Evolutionary conservation across 495 filamentous ascomycete genomes (phyloP), one percentile per base, ranked within the genome.

Genomic region (Talaromyces proteolyticus): DNA sequence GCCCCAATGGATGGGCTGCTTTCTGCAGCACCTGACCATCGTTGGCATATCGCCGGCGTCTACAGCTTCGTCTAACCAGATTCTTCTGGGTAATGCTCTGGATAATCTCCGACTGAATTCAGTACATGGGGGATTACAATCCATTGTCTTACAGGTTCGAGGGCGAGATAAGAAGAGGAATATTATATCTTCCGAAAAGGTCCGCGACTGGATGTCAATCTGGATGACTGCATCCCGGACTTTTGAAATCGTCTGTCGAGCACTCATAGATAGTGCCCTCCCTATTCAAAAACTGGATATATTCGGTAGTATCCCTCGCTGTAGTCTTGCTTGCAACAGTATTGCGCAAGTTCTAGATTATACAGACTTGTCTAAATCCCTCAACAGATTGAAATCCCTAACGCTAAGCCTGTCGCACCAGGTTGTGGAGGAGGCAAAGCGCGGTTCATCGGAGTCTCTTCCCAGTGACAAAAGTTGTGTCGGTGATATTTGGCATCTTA

Each of bases 381-480:
- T 46, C 16, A 17, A 6, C 10, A 46, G 26, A 6, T 34, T 46
- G 43, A 46, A 23, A 12, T 46, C 20, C 17, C 43, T 46, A 5
- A 25, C 43, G 17, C 22, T 29, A 24, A 46, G 43, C 22, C 24
- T 46, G 18, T 46, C 43, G 26, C 43, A 46, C 26, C 23, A 46
- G 17, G 16, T 46, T 16, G 24, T 8, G 5, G 24, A 46, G 10
- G 23, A 45, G 24, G 6, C 26, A 12, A 29, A 6, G 26, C 5
- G 26, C 26, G 6, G 22, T 16, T 14, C 17, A 24, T 16, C 21
- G 14, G 18, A 42, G 5, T 20, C 6, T 16, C 11, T 21, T 7
- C 8, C 10, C 3, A 7, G 18, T 21, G 39, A 16, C 1, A 4
- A 8, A 46, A 14, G 24, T 16, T 24, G 26, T 16, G 19, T 23